These are phyloP conservation scores for Xylaria venustula DNA, from an alignment of 495 filamentous ascomycete species.

Conservation along the genomic window DNA sequence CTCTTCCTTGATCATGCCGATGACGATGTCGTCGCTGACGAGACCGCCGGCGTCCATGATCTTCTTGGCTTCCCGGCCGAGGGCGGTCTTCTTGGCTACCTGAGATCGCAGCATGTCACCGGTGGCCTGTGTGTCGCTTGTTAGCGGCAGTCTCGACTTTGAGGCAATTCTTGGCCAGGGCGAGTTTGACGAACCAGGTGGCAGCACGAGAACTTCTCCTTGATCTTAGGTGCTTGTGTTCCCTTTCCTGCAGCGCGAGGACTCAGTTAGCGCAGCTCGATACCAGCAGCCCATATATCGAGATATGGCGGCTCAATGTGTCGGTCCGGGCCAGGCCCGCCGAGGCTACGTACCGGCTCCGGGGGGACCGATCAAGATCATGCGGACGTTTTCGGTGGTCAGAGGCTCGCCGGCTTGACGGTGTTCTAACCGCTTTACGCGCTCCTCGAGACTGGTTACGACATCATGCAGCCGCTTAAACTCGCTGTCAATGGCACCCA, in stretches of 20 bases:
- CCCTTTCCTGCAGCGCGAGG: slow-evolving; percentile 75
- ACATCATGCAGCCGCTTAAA: slow-evolving; percentile 72
- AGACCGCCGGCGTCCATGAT: slow-evolving; percentile 99
- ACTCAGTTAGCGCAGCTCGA: slow-evolving; percentile 29
- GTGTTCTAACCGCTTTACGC: slow-evolving; percentile 75
- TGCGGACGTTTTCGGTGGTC: slow-evolving; percentile 69
- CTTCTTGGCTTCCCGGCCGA: slow-evolving; percentile 98
- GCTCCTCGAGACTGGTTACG: slow-evolving; percentile 78
- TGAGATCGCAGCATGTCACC: slow-evolving; percentile 99
- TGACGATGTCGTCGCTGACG: slow-evolving; percentile 98
- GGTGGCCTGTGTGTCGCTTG: slow-evolving; percentile 66
- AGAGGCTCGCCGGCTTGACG: slow-evolving; percentile 50
- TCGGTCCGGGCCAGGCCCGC: neutral
- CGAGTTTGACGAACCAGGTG: slow-evolving; percentile 72
- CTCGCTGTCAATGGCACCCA: slow-evolving; percentile 84
- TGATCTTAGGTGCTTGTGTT: slow-evolving; percentile 95
- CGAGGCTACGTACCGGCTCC: slow-evolving; percentile 74
- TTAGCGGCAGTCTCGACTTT: slow-evolving; percentile 1
- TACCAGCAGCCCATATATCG: neutral
- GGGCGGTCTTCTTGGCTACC: slow-evolving; percentile 93
- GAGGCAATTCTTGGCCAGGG: slow-evolving; percentile 14
- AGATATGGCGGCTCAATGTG: neutral
- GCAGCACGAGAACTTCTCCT: slow-evolving; percentile 94
- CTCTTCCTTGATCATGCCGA: slow-evolving; percentile 98
- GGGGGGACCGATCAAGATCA: slow-evolving; percentile 97